A percentile compares a stretch with the other conserved stretches of the same genome.
Conservation (phyloP, 345 rosid genomes). For the Eucalyptus grandis region DNA sequence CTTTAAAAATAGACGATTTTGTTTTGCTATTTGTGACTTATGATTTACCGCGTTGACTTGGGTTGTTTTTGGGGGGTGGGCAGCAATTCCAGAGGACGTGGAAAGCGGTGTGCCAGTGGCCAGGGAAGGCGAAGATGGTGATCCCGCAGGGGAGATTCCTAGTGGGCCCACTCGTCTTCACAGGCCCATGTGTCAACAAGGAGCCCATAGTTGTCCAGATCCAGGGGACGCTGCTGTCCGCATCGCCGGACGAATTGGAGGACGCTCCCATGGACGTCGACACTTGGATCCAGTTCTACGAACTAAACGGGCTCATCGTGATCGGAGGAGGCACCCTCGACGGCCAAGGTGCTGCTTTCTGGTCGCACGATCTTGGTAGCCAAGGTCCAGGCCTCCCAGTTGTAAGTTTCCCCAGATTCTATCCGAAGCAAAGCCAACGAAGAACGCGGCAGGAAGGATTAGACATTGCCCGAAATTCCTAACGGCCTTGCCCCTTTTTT, state of each 20-base stretch:
- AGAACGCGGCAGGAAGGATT: not conserved
- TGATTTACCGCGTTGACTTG: not conserved
- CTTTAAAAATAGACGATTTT: not conserved
- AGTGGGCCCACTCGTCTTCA: conserved; percentile 12
- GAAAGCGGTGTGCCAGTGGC: conserved; percentile 18
- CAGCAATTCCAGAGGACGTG: conserved; percentile 26
- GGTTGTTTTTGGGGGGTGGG: not conserved
- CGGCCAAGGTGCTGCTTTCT: conserved; percentile 48
- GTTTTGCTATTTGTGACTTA: not conserved
- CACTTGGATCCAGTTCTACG: conserved; percentile 44
- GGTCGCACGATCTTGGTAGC: conserved; percentile 6
- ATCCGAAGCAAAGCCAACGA: not conserved
- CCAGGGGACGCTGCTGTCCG: conserved; percentile 20
- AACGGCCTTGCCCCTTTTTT: not conserved
- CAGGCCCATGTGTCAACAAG: conserved; percentile 28
- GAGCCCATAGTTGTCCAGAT: conserved; percentile 17
- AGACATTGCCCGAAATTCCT: not conserved
- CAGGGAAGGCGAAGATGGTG: conserved; percentile 21
- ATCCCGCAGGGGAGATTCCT: conserved; percentile 24
- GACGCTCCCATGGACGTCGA: not conserved
- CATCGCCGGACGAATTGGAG: conserved; percentile 1
- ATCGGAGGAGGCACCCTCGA: conserved; percentile 51
- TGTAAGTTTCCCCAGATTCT: not conserved
- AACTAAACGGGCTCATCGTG: conserved; percentile 25
- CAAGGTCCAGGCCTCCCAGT: conserved; percentile 3